phyloP scores from a whole-genome alignment of 371 early-diverging fungal genomes.

The Mucor circinelloides region DNA sequence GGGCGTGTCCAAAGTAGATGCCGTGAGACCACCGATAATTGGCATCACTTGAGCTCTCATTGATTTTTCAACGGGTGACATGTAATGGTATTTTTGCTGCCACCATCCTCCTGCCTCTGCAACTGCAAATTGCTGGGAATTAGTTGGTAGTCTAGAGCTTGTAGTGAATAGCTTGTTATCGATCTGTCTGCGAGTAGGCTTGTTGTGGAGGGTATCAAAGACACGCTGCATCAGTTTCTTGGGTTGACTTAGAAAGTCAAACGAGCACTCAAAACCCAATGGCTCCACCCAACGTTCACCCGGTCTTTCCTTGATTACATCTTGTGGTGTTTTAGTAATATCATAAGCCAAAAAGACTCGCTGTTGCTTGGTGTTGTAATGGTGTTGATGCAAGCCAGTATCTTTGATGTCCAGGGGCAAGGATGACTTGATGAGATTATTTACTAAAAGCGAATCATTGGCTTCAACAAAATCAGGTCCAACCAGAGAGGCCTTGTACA shows the following conservation, averaged over 20 bases:
- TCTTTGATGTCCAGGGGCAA: conserved; percentile 10
- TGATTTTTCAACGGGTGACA: neutral
- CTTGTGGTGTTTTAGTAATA: conserved; percentile 11
- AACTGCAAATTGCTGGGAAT: neutral
- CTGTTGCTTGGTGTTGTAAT: neutral
- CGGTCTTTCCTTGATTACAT: conserved; percentile 13
- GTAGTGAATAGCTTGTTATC: neutral
- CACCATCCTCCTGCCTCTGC: neutral
- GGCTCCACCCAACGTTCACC: conserved; percentile 20
- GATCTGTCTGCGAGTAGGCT: conserved; percentile 9
- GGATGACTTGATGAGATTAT: conserved; percentile 13
- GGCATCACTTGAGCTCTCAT: neutral
- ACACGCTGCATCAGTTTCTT: conserved; percentile 13
- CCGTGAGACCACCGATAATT: conserved; percentile 6
- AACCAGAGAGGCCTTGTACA: conserved; percentile 7
- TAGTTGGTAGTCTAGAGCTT: neutral
- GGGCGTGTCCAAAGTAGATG: neutral
- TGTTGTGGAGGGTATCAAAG: conserved; percentile 12
- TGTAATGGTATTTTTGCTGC: conserved; percentile 3
- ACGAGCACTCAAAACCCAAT: conserved; percentile 11
- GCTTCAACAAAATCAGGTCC: conserved; percentile 10
- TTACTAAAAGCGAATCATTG: neutral
- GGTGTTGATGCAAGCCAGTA: conserved; percentile 3
- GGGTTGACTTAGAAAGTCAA: conserved; percentile 15
- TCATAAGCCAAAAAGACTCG: neutral